phyloP scores from a whole-genome alignment of 169 alveolate species.

The Cryptosporidium ryanae region DNA sequence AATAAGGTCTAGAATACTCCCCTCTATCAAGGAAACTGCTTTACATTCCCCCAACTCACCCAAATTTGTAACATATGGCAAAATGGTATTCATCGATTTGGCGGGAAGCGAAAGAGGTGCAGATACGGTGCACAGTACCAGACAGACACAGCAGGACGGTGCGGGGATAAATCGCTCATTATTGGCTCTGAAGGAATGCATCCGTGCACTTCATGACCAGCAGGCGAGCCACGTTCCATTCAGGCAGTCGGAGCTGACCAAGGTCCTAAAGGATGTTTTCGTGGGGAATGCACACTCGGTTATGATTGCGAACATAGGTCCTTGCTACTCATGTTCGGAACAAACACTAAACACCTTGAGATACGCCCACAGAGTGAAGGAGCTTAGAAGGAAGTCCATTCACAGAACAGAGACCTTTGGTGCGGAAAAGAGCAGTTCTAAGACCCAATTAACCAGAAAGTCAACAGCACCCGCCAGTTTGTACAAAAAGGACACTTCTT shows the following conservation, averaged over 20 bases:
- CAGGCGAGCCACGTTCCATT: conserved; percentile 98
- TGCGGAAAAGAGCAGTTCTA: conserved; percentile 47
- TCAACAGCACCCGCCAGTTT: conserved; percentile 51
- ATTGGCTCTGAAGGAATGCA: conserved; percentile 98
- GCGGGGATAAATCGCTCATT: conserved; percentile 98
- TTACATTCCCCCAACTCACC: conserved; percentile 58
- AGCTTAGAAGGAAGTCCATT: conserved; percentile 85
- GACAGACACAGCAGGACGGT: conserved; percentile 96
- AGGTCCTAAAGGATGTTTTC: conserved; percentile 94
- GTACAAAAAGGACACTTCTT: conserved; percentile 29
- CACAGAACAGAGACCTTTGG: conserved; percentile 70
- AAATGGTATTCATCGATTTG: conserved; percentile 95
- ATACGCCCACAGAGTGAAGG: conserved; percentile 96
- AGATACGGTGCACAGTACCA: conserved; percentile 94
- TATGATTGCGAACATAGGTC: conserved; percentile 99
- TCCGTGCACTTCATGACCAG: conserved; percentile 96
- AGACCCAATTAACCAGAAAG: conserved; percentile 7
- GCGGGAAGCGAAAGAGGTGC: conserved; percentile 99
- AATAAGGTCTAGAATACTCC: conserved; percentile 60
- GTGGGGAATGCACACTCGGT: conserved; percentile 96
- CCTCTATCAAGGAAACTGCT: conserved; percentile 30
- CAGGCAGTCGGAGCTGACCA: conserved; percentile 97
- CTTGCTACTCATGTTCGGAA: conserved; percentile 95
- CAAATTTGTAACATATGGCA: conserved; percentile 82
- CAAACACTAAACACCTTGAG: conserved; percentile 98